Evolutionary conservation across 1,284 basidiomycete species (phyloP), one percentile per base, ranked within the genome.

Genomic region (Pascua guehoae): DNA sequence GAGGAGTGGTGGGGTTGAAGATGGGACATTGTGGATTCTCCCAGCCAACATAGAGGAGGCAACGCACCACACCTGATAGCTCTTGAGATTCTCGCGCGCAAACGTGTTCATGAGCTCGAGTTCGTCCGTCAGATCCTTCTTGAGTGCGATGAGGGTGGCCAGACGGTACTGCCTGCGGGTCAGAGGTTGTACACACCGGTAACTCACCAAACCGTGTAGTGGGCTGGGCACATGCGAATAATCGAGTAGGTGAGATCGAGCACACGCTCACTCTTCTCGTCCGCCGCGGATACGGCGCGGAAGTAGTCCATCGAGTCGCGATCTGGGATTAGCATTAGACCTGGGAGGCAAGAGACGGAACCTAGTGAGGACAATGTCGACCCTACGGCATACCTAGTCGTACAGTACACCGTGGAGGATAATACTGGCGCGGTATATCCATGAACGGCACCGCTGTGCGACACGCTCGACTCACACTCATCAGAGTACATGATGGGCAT

Each of bases 291-390:
- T 56, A 96, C 81, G 0, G 86, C 91, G 57, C 93, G 85, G 73
- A 97, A 93, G 75, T 93, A 91, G 68, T 90, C 84, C 63, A 92
- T 93, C 2, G 89, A 91, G 78, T 94, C 91, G 62, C 86, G 88
- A 78, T 97, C 93, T 95, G 65, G 54, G 39, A 57, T 61, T 43
- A 62, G 53, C 46, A n/a, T 43, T 14, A 14, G 10, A 8, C 41
- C 7, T 32, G 24, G 24, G 24, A 32, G 24, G 24, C 24, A 32
- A 3, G 24, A 32, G 24, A 32, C 24, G 24, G 24, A 32, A 4
- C 4, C 7, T 32, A 7, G 24, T 32, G 24, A 7, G 4, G 24
- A 32, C 24, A 32, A 32, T 7, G 24, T 32, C 24, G 24, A 32
- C 24, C 24, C 24, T 32, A 32, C 7, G 7, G 24, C 24, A 32